A percentile compares a stretch with the other conserved stretches of the same genome.
Conservation (phyloP, 495 filamentous ascomycete species). For the Podospora australis region DNA sequence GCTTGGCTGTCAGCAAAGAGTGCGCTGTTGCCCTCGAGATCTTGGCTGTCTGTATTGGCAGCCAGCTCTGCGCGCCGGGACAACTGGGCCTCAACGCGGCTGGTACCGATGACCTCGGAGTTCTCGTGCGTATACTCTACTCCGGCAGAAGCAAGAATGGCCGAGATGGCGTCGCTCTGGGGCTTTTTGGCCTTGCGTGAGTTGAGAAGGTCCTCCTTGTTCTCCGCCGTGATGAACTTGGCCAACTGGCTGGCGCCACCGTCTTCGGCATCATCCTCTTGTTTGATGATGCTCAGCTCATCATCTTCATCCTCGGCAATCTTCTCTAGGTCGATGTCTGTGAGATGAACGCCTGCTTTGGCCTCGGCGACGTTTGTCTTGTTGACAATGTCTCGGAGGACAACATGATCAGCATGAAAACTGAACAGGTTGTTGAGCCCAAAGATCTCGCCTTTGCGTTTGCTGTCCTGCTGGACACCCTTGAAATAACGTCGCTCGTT, state of each 20-base stretch:
- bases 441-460: conserved; percentile 85
- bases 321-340: conserved; percentile 63
- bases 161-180: conserved; percentile 72
- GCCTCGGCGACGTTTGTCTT: conserved; percentile 96
- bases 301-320: conserved; percentile 50
- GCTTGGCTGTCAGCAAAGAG: conserved; percentile 33
- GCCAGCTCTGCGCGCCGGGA: conserved; percentile 66
- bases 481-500: conserved; percentile 93
- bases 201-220: conserved; percentile 30
- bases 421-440: conserved; percentile 82
- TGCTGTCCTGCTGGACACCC: conserved; percentile 78
- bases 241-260: conserved; percentile 74
- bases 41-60: conserved; percentile 37
- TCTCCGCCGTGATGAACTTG: conserved; percentile 55
- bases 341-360: conserved; percentile 73
- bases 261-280: conserved; percentile 45
- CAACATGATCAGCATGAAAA: conserved; percentile 70
- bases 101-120: conserved; percentile 88
- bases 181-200: conserved; percentile 19
- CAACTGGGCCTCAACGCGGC: conserved; percentile 73
- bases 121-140: conserved; percentile 97
- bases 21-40: conserved; percentile 13
- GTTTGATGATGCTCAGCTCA: conserved; percentile 33
- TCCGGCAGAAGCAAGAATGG: conserved; percentile 80
- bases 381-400: conserved; percentile 89